Evolutionary conservation across 2,329 filamentous ascomycete genomes (phyloP).

Genomic region (Alternaria gansuensis): DNA sequence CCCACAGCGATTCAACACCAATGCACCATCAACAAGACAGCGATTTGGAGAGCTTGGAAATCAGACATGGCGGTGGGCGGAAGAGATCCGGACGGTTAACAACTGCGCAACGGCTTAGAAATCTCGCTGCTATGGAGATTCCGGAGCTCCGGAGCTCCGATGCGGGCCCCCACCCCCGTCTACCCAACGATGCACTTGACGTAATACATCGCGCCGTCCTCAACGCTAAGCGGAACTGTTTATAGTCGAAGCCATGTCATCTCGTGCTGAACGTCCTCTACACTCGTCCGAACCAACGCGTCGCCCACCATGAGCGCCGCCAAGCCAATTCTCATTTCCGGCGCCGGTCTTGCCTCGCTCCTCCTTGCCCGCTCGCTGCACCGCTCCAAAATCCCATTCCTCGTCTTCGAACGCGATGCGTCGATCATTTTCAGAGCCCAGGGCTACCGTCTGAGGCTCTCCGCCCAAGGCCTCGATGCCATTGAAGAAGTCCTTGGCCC

Average conservation of each 20-base stretch:
- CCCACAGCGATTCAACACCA: not conserved
- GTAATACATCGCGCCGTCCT: constrained; percentile 1
- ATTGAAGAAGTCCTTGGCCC: constrained; percentile 67
- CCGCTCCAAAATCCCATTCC: constrained; percentile 44
- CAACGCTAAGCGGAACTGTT: constrained; percentile 1
- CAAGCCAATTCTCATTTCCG: constrained; percentile 55
- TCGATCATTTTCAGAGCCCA: constrained; percentile 66
- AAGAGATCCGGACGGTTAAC: constrained; percentile 1
- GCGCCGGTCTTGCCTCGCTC: constrained; percentile 45
- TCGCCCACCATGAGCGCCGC: constrained; percentile 30
- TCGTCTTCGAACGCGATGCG: constrained; percentile 55
- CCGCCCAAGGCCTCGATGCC: constrained; percentile 65
- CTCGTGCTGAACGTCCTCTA: not conserved
- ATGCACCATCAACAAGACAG: not conserved
- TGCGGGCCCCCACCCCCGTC: constrained; percentile 1
- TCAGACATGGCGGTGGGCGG: not conserved
- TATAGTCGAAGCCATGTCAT: constrained; percentile 16
- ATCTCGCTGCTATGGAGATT: not conserved
- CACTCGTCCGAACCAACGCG: not conserved
- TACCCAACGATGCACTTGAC: not conserved
- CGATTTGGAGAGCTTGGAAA: not conserved
- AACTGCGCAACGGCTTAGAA: constrained; percentile 5
- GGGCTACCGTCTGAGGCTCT: constrained; percentile 69
- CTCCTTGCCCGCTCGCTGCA: constrained; percentile 44
- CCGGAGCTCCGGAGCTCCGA: constrained; percentile 3